Percentiles rank a stretch among this genome's conserved stretches.
Evolutionary conservation across 164 flowering plant genomes (phyloP).

Genomic region (Santalum album): DNA sequence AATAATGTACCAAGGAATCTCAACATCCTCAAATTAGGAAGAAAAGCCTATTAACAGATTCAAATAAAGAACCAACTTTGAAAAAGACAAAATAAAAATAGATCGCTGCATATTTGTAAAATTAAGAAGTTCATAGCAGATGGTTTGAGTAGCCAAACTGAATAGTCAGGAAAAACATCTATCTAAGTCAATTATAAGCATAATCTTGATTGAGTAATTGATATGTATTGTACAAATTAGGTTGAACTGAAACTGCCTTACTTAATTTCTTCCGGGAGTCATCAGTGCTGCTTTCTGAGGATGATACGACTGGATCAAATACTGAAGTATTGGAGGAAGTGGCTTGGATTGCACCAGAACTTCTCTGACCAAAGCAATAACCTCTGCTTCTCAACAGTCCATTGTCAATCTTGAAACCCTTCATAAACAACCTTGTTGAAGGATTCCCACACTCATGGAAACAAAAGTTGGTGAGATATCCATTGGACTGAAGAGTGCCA

Average conservation of each 20-base stretch:
- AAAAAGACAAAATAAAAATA: too few species aligned
- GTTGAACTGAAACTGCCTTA: slow-evolving; percentile 19
- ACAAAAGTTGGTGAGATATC: slow-evolving; percentile 18
- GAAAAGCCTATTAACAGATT: neutral
- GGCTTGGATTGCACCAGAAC: slow-evolving; percentile 32
- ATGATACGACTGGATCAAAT: slow-evolving; percentile 38
- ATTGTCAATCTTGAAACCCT: slow-evolving; percentile 18
- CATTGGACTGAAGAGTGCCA: slow-evolving; percentile 32
- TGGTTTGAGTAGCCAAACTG: too few species aligned
- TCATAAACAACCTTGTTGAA: slow-evolving; percentile 30
- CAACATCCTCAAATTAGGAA: neutral
- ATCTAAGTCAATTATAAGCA: too few species aligned
- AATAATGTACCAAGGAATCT: neutral
- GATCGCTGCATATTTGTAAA: too few species aligned
- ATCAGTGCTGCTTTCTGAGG: slow-evolving; percentile 28
- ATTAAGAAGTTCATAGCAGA: too few species aligned
- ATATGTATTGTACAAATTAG: too few species aligned
- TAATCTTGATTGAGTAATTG: too few species aligned
- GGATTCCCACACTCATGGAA: slow-evolving; percentile 16
- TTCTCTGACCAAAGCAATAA: slow-evolving; percentile 20
- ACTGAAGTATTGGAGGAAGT: slow-evolving; percentile 51
- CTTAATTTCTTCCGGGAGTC: slow-evolving; percentile 66
- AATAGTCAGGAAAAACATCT: too few species aligned
- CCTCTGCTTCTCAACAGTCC: slow-evolving; percentile 18
- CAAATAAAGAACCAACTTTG: neutral